Evolutionary conservation across 1,284 basidiomycete genomes (phyloP).

Genomic region (Caloboletus firmus): DNA sequence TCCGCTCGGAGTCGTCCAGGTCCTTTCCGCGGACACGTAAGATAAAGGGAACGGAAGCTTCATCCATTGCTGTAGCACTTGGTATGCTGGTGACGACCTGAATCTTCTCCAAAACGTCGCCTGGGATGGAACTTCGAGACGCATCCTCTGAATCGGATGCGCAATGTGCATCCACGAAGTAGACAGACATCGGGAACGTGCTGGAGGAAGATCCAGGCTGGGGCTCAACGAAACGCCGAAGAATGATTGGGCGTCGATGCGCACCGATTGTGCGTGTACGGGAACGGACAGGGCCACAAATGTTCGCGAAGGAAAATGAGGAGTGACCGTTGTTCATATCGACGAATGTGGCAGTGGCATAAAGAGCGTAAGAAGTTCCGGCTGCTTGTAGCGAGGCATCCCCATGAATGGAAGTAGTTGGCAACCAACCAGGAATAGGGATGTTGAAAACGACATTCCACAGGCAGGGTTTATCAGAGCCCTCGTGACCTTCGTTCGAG

Average conservation of each 20-base stretch:
- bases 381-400: conserved; percentile 38
- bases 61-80: conserved; percentile 48
- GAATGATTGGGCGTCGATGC: conserved; percentile 35
- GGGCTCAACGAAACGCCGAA: conserved; percentile 49
- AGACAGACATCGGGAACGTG: conserved; percentile 26
- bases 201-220: conserved; percentile 31
- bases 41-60: conserved; percentile 49
- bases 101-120: conserved; percentile 56
- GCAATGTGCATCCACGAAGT: conserved; percentile 28
- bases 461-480: conserved; percentile 48
- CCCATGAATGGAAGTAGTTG: conserved; percentile 53
- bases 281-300: conserved; percentile 51
- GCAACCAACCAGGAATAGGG: conserved; percentile 76
- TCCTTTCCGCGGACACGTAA: conserved; percentile 60
- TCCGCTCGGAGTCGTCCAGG: conserved; percentile 46
- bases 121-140: conserved; percentile 41
- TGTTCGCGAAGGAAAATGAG: conserved; percentile 44
- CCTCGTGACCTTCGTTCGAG: conserved; percentile 59
- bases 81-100: conserved; percentile 64
- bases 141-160: conserved; percentile 7
- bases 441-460: conserved; percentile 77
- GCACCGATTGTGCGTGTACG: conserved; percentile 41
- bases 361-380: conserved; percentile 65
- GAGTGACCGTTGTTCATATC: conserved; percentile 42
- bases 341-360: conserved; percentile 61